phyloP scores from a whole-genome alignment of 805 yeast genomes.

The Starmerella asiatica region DNA sequence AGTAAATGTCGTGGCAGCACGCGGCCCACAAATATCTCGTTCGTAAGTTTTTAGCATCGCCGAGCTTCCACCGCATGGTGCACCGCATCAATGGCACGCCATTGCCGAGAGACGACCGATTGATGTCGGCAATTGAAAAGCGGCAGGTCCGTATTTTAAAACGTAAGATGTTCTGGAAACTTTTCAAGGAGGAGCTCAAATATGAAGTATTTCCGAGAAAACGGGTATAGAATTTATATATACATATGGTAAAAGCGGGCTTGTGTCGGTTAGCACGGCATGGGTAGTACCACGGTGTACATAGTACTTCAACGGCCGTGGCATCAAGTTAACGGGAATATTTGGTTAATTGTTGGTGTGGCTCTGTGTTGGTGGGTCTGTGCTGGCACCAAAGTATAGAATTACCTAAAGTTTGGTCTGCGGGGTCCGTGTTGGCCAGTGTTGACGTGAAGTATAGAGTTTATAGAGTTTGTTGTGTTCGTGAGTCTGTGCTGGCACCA shows the following conservation, averaged over 20 bases:
- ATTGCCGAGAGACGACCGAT: slow-evolving; percentile 1
- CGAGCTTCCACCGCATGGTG: slow-evolving; percentile 21
- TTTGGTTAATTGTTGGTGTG: no score
- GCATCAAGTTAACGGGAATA: no score
- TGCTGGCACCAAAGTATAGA: no score
- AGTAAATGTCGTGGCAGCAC: slow-evolving; percentile 18
- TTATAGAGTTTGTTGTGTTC: no score
- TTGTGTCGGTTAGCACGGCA: no score
- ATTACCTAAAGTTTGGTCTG: no score
- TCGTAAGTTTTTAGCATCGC: slow-evolving; percentile 18
- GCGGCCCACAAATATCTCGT: slow-evolving; percentile 20
- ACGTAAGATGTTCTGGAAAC: slow-evolving; percentile 15
- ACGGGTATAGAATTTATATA: background rate
- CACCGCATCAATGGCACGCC: slow-evolving; percentile 19
- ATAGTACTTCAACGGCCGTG: no score
- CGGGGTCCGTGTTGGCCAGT: no score
- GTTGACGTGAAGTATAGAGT: no score
- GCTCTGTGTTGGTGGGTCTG: no score
- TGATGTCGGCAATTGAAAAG: background rate
- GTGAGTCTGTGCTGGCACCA: no score
- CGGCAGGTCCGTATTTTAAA: slow-evolving; percentile 8
- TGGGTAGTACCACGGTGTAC: no score
- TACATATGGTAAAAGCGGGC: background rate
- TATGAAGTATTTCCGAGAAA: slow-evolving; percentile 17
- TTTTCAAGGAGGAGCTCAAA: slow-evolving; percentile 20